A percentile compares a stretch with the other conserved stretches of the same genome.
phyloP scores from a whole-genome alignment of 2,329 filamentous ascomycete species.

The Grosmannia huntii region DNA sequence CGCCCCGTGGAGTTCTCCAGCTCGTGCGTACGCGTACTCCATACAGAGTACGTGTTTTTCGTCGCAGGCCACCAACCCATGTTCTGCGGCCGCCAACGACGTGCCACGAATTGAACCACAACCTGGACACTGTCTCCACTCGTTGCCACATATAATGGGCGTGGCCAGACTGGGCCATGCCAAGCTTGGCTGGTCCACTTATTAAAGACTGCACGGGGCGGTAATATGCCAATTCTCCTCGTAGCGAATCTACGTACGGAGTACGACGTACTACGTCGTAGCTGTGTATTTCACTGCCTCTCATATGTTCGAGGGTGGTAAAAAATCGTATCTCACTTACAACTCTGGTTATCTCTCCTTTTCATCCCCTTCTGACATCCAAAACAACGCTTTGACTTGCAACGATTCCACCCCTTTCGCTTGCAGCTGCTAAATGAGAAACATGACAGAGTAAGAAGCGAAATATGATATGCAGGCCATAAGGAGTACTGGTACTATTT shows the following conservation, averaged over 20 bases:
- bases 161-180: not conserved
- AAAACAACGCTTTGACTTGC: no score
- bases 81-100: not conserved
- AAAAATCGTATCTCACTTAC: no score
- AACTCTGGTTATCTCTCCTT: not conserved
- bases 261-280: no score
- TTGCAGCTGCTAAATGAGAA: no score
- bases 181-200: not conserved
- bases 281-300: no score
- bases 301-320: no score
- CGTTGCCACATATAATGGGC: not conserved
- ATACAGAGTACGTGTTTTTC: not conserved
- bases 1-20: not conserved
- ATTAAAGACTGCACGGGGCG: not conserved
- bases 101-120: not conserved
- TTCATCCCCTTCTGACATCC: not conserved
- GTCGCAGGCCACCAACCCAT: not conserved
- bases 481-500: no score
- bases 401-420: no score
- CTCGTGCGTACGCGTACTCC: not conserved
- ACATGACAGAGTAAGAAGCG: no score
- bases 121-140: not conserved
- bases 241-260: no score
- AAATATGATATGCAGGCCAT: no score
- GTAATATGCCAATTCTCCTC: no score